phyloP scores from a whole-genome alignment of 2,329 filamentous ascomycete species.

The Diaporthe helianthi region DNA sequence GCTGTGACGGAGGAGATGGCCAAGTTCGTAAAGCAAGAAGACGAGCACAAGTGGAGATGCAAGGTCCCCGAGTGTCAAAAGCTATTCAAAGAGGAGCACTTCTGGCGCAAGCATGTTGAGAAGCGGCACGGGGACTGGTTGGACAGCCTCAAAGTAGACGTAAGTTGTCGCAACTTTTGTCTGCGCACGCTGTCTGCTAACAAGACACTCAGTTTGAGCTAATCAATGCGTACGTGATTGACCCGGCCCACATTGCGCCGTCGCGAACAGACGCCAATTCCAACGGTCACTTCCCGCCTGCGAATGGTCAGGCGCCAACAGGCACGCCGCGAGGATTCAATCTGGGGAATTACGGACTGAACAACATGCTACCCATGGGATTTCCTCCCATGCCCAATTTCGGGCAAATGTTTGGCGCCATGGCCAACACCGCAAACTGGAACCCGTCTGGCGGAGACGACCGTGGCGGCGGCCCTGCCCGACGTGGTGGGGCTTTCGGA shows the following conservation, averaged over 20 bases:
- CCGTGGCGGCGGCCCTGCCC: slow-evolving; percentile 68
- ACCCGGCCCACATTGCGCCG: slow-evolving; percentile 92
- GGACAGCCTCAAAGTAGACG: slow-evolving; percentile 80
- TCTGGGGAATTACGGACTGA: slow-evolving; percentile 73
- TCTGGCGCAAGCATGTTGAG: slow-evolving; percentile 98
- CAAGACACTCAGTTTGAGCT: slow-evolving; percentile 72
- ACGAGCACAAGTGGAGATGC: slow-evolving; percentile 96
- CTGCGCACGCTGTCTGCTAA: slow-evolving; percentile 3
- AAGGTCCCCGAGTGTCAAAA: slow-evolving; percentile 96
- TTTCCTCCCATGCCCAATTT: slow-evolving; percentile 59
- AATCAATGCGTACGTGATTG: slow-evolving; percentile 92
- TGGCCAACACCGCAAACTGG: slow-evolving; percentile 55
- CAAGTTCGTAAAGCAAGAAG: slow-evolving; percentile 95
- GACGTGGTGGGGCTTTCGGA: slow-evolving; percentile 66
- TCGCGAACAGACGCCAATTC: slow-evolving; percentile 93
- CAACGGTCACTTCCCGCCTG: slow-evolving; percentile 91
- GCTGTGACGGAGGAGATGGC: slow-evolving; percentile 83
- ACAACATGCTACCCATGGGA: slow-evolving; percentile 65
- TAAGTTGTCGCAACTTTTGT: slow-evolving; percentile 54
- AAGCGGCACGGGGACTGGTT: slow-evolving; percentile 94
- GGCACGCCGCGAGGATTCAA: slow-evolving; percentile 95
- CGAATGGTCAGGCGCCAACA: slow-evolving; percentile 75
- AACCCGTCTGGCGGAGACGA: slow-evolving; percentile 55
- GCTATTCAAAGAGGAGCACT: slow-evolving; percentile 94
- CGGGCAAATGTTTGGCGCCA: slow-evolving; percentile 61